Conservation (phyloP, 345 rosid species). For the Melastoma malabathricum region DNA sequence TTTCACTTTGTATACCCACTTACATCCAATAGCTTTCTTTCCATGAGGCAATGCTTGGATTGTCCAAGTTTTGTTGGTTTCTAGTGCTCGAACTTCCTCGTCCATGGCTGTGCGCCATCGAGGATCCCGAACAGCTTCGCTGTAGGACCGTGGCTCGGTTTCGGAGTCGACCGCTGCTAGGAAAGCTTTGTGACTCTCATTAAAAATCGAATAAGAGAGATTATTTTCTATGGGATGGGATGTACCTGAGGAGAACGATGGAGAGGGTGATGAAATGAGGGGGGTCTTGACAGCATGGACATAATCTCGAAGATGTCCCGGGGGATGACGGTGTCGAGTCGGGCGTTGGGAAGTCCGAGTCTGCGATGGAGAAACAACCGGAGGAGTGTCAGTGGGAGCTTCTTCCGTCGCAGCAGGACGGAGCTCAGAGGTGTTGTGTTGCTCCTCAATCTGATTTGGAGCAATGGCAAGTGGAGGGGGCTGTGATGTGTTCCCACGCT, state of each 20-base stretch:
- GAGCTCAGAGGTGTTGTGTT: no score
- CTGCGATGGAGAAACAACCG: no score
- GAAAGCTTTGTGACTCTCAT: background rate
- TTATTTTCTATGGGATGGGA: background rate
- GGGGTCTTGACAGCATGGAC: rapidly evolving
- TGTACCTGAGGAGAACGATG: background rate
- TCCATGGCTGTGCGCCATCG: background rate
- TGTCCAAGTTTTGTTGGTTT: background rate
- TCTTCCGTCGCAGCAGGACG: rapidly evolving
- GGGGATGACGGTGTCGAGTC: background rate
- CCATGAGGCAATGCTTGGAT: background rate
- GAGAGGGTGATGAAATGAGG: background rate
- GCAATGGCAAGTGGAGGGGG: no score
- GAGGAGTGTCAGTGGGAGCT: background rate
- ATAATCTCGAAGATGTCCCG: background rate
- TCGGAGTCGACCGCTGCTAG: background rate
- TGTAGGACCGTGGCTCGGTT: background rate
- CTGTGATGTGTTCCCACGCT: no score
- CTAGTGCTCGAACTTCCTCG: background rate
- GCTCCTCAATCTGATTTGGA: no score
- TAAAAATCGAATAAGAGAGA: background rate
- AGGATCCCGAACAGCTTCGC: no score
- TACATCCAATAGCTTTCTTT: background rate
- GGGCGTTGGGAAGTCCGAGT: no score
- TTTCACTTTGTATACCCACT: background rate